Base-by-base conservation (phyloP, 2,329 filamentous ascomycete species). In the Gnomoniopsis sp. region DNA sequence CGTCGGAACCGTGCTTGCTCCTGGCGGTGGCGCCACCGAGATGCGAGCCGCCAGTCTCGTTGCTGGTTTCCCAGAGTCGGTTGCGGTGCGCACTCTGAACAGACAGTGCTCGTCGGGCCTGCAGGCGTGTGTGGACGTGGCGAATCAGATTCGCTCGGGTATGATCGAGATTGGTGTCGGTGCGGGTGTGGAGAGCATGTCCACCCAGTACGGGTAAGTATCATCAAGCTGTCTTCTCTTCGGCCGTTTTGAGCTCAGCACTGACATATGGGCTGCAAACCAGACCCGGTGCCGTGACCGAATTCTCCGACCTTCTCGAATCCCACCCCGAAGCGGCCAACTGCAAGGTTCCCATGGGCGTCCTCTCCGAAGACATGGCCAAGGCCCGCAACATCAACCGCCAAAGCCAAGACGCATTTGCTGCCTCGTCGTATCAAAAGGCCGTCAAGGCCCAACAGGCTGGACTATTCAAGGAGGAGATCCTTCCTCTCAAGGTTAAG, bases 281-380 rank as follows among this genome's bases (percentile, higher is more conserved):
- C 66, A 89, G 88, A 36, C 93, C 93, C 23, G 81, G 80, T 48
- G 95, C 95, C 62, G 93, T 98, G 17, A 85, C 88, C 62, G 95
- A 98, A 76, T 97, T 98, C 83, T 95, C 90, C 33, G 91, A 96
- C 52, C 83, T 91, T 55, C 86, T 98, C 64, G 90, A 97, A 71
- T 84, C 79, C 68, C 84, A 93, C 79, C 82, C 86, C 64, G 88
- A 95, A 71, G 84, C 93, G 23, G 89, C 89, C 69, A 96, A 97
- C 83, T 99, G 95, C 87, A 97, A 96, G 79, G 93, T 98, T 3
- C 88, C 92, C 72, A 98, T 98, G 95, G 93, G 93, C 67, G 84
- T 92, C 12, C 81, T 98, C 52, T 96, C 91, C 30, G 95, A 99
- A 77, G 76, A 93, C 70, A 97, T 98, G 93, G 95, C 93, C 66